A percentile compares a stretch with the other conserved stretches of the same genome.
Evolutionary conservation across 73 alveolate genomes (phyloP).

Genomic region (Paramecium bursaria): DNA sequence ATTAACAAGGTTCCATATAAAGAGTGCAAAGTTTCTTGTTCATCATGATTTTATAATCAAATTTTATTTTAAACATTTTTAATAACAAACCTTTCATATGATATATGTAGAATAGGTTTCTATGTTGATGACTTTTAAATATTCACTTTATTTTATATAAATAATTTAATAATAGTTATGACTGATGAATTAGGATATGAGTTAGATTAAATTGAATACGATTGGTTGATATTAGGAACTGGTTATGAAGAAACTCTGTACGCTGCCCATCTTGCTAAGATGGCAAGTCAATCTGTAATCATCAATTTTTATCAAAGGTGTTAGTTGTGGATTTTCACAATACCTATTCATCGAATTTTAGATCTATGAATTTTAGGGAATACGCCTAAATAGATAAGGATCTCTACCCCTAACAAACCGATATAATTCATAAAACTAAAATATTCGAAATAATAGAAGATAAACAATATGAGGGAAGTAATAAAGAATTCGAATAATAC

Average conservation of each 20-base stretch:
- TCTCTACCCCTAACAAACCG: neutral
- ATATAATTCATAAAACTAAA: neutral
- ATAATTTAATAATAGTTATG: too few species aligned
- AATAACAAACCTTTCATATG: too few species aligned
- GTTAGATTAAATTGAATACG: too few species aligned
- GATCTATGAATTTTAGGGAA: conserved; percentile 12
- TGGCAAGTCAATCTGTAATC: neutral
- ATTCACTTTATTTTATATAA: too few species aligned
- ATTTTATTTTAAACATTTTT: too few species aligned
- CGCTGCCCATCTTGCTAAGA: neutral
- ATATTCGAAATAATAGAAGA: too few species aligned
- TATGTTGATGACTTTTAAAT: too few species aligned
- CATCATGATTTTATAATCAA: conserved; percentile 61
- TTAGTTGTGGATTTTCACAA: neutral
- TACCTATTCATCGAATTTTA: neutral
- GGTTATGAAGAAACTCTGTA: conserved; percentile 41
- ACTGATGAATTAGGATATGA: too few species aligned
- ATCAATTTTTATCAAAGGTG: neutral
- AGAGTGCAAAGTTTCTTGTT: conserved; percentile 79
- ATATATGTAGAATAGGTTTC: too few species aligned
- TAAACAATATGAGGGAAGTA: neutral
- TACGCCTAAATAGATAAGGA: neutral
- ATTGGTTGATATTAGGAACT: too few species aligned
- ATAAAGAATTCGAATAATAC: neutral
- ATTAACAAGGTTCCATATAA: conserved; percentile 69